Percentiles rank a stretch among this genome's conserved stretches.
Conservation (phyloP, 2,329 filamentous ascomycete genomes). For the Intubia oerlemansii region DNA sequence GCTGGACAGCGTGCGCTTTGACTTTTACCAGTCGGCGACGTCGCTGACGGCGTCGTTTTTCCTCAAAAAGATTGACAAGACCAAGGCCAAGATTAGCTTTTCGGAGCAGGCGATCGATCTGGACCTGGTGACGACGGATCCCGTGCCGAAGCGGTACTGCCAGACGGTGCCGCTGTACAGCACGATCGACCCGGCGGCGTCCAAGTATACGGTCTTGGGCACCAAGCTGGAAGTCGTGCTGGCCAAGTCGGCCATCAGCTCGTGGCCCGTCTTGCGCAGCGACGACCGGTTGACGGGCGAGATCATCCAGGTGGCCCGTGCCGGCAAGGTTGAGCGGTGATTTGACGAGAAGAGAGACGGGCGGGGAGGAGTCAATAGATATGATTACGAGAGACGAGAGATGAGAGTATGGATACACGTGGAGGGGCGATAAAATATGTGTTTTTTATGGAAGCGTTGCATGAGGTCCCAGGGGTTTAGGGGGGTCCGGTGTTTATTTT, state of each 20-base stretch:
- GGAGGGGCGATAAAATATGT: too few species aligned
- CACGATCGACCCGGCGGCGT: slow-evolving; percentile 52
- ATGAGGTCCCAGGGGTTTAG: too few species aligned
- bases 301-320: slow-evolving; percentile 76
- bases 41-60: slow-evolving; percentile 83
- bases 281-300: slow-evolving; percentile 50
- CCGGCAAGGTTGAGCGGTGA: slow-evolving; percentile 25
- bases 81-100: slow-evolving; percentile 53
- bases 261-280: slow-evolving; percentile 69
- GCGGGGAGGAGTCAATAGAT: too few species aligned
- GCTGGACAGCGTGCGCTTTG: slow-evolving; percentile 56
- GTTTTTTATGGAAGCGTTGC: too few species aligned
- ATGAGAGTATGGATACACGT: neutral
- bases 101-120: slow-evolving; percentile 40
- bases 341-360: neutral
- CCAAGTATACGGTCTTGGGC: slow-evolving; percentile 60
- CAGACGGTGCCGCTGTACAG: slow-evolving; percentile 56
- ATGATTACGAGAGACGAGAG: neutral
- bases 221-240: slow-evolving; percentile 75
- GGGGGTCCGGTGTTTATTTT: too few species aligned
- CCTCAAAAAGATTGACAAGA: slow-evolving; percentile 89
- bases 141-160: slow-evolving; percentile 58
- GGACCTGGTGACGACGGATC: slow-evolving; percentile 67
- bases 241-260: slow-evolving; percentile 47
- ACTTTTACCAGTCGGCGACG: slow-evolving; percentile 84